These are phyloP conservation scores for Teratosphaeria gauchensis DNA, from an alignment of 2,329 filamentous ascomycete genomes.

Conservation along the genomic window DNA sequence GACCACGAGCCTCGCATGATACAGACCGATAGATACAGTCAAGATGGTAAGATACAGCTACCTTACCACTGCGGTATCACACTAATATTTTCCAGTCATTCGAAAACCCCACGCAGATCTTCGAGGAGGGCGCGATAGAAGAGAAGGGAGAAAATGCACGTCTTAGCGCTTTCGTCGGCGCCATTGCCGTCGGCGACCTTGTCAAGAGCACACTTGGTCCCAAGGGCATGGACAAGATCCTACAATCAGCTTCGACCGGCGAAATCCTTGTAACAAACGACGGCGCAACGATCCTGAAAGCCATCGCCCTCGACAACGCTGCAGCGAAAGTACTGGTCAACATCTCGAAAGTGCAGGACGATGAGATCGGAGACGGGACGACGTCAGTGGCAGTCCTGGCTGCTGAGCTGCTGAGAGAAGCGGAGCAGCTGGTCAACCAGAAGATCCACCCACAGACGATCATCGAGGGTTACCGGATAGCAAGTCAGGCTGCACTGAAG, in stretches of 20 bases:
- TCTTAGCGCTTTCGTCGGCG: slow-evolving; percentile 72
- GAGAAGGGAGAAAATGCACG: slow-evolving; percentile 95
- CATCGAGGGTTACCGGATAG: slow-evolving; percentile 98
- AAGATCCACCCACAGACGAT: slow-evolving; percentile 99
- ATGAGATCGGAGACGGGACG: slow-evolving; percentile 95
- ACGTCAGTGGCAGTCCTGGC: slow-evolving; percentile 96
- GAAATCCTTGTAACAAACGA: slow-evolving; percentile 99
- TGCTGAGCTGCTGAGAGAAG: slow-evolving; percentile 88
- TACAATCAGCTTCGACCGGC: slow-evolving; percentile 61
- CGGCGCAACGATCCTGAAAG: slow-evolving; percentile 95
- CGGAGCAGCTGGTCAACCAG: slow-evolving; percentile 92
- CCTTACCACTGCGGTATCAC: neutral
- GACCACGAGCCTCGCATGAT: neutral
- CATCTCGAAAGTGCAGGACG: slow-evolving; percentile 98
- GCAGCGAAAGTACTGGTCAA: slow-evolving; percentile 98
- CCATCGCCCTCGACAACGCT: slow-evolving; percentile 95
- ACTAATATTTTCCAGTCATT: slow-evolving; percentile 5
- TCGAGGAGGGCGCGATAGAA: slow-evolving; percentile 90
- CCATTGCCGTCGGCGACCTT: slow-evolving; percentile 92
- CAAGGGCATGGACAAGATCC: slow-evolving; percentile 83
- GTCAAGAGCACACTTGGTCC: slow-evolving; percentile 96
- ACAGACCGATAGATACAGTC: neutral
- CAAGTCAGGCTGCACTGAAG: slow-evolving; percentile 74
- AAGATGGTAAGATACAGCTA: neutral
- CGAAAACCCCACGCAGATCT: slow-evolving; percentile 54